A percentile compares a stretch with the other conserved stretches of the same genome.
Evolutionary conservation across 139 green algal genomes (phyloP).

Genomic region (Tetraselmis chui): DNA sequence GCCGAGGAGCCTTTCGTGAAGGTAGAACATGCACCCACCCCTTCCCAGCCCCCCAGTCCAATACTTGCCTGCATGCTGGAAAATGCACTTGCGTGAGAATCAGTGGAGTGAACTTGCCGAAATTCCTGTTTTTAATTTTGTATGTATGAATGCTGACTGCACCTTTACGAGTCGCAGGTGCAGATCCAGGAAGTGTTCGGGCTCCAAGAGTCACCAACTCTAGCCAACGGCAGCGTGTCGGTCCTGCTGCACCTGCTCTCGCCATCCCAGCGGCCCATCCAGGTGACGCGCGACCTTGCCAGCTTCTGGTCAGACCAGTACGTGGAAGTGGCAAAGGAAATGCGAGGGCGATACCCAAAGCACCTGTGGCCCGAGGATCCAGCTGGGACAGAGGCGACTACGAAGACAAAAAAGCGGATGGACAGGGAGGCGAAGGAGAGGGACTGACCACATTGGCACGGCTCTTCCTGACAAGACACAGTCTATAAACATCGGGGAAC

Average conservation of each 20-base stretch:
- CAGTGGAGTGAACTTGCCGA: too few species aligned
- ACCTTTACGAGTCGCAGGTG: too few species aligned
- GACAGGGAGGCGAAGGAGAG: not conserved
- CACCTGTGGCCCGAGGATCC: conserved; percentile 47
- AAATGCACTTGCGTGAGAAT: too few species aligned
- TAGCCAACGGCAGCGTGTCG: conserved; percentile 31
- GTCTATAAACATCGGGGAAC: too few species aligned
- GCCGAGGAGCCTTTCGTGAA: not conserved
- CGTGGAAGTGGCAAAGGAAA: conserved; percentile 29
- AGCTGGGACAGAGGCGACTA: conserved; percentile 16
- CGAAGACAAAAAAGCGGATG: conserved; percentile 10
- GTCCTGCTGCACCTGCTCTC: conserved; percentile 43
- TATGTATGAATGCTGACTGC: too few species aligned
- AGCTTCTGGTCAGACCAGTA: conserved; percentile 40
- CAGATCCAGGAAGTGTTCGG: conserved; percentile 46
- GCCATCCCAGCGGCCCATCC: conserved; percentile 28
- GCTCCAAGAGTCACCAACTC: conserved; percentile 27
- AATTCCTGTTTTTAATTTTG: too few species aligned
- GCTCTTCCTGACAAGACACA: too few species aligned
- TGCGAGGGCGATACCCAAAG: conserved; percentile 37
- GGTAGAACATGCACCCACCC: too few species aligned
- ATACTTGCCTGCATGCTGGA: too few species aligned
- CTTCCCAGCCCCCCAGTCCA: too few species aligned
- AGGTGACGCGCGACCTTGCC: conserved; percentile 39
- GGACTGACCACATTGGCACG: too few species aligned